Percentiles rank a stretch among this genome's conserved stretches.
These are phyloP conservation scores for Rubia peregrina DNA, from an alignment of 305 asterid species.

Conservation along the genomic window DNA sequence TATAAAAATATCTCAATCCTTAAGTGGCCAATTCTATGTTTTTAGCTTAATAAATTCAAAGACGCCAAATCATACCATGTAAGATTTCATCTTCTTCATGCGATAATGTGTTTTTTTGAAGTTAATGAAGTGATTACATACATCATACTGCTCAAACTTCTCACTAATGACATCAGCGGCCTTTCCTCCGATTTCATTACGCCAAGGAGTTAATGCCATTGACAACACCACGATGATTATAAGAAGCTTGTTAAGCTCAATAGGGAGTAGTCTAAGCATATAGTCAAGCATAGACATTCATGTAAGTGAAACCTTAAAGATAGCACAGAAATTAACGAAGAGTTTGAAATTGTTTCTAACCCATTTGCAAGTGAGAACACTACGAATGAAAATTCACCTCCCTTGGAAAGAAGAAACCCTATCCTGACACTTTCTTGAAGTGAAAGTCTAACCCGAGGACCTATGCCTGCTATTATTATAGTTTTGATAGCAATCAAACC, in stretches of 20 bases:
- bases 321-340: constrained; percentile 12
- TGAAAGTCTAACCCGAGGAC: constrained; percentile 88
- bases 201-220: constrained; percentile 91
- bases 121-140: constrained; percentile 37
- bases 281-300: constrained; percentile 21
- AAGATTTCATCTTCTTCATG: not conserved
- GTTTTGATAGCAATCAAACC: constrained; percentile 95
- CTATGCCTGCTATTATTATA: constrained; percentile 80
- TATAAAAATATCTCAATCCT: too few relatives aligned
- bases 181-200: constrained; percentile 82
- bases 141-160: constrained; percentile 55
- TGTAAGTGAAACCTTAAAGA: constrained; percentile 13
- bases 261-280: constrained; percentile 99
- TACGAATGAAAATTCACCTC: constrained; percentile 97
- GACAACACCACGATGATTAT: constrained; percentile 96
- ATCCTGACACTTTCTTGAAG: constrained; percentile 92
- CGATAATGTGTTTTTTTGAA: not conserved
- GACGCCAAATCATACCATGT: not conserved
- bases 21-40: too few relatives aligned
- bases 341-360: constrained; percentile 26
- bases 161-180: constrained; percentile 64
- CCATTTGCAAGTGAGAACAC: constrained; percentile 96
- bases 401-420: constrained; percentile 95
- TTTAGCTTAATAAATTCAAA: not conserved
- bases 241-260: constrained; percentile 95